Evolutionary conservation across 1,284 basidiomycete genomes (phyloP).

Genomic region (Ganoderma sinense): DNA sequence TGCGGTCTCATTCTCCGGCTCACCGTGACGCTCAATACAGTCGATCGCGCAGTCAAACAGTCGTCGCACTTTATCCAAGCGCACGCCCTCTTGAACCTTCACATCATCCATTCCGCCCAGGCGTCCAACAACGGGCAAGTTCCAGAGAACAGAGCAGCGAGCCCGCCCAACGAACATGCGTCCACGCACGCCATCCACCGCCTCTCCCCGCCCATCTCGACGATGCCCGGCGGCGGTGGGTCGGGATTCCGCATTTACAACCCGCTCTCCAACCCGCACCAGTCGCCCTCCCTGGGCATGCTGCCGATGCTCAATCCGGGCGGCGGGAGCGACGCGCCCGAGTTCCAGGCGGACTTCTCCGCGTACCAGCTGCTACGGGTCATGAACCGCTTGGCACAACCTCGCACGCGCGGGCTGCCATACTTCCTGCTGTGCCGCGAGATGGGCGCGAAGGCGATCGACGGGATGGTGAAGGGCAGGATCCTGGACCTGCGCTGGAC

Average conservation of each 20-base stretch:
- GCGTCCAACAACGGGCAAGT: constrained; percentile 39
- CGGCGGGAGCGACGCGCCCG: constrained; percentile 38
- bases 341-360: constrained; percentile 57
- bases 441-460: constrained; percentile 78
- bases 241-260: constrained; percentile 72
- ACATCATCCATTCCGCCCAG: constrained; percentile 79
- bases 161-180: constrained; percentile 39
- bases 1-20: constrained; percentile 1
- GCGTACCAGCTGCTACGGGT: constrained; percentile 79
- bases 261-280: constrained; percentile 52
- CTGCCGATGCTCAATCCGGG: constrained; percentile 19
- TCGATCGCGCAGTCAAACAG: constrained; percentile 60
- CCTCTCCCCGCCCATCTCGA: constrained; percentile 35
- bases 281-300: constrained; percentile 38
- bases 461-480: constrained; percentile 80
- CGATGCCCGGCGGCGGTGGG: constrained; percentile 26
- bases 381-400: constrained; percentile 74
- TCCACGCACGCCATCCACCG: constrained; percentile 60
- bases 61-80: constrained; percentile 82
- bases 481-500: constrained; percentile 82
- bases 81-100: constrained; percentile 74
- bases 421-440: constrained; percentile 84
- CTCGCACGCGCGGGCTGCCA: constrained; percentile 64
- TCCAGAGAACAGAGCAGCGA: constrained; percentile 24
- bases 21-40: constrained; percentile 15